Evolutionary conservation across 1,284 basidiomycete genomes (phyloP).

Genomic region (Irpex sp.): DNA sequence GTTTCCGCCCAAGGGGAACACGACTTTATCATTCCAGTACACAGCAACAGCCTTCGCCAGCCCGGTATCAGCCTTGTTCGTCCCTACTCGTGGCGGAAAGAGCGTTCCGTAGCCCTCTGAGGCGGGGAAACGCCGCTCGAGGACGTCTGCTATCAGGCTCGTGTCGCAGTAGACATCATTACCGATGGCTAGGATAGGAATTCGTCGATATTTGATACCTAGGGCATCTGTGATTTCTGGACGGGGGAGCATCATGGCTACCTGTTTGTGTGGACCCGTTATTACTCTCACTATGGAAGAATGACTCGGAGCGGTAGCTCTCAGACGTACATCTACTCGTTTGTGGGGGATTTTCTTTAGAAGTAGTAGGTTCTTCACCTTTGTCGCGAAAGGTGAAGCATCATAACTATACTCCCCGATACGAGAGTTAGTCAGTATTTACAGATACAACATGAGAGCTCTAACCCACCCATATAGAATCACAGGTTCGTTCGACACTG

Average conservation of each 20-base stretch:
- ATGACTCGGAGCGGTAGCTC: background rate
- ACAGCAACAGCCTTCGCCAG: constrained; percentile 41
- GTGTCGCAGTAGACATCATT: constrained; percentile 53
- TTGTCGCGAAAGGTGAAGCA: constrained; percentile 46
- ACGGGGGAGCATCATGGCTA: constrained; percentile 42
- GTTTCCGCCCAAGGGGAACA: constrained; percentile 36
- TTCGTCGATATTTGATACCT: constrained; percentile 47
- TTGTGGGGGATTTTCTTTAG: constrained; percentile 45
- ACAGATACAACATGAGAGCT: too few species aligned
- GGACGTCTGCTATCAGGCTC: constrained; percentile 38
- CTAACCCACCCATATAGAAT: too few species aligned
- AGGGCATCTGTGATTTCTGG: constrained; percentile 46
- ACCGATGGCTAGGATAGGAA: constrained; percentile 52
- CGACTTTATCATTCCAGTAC: constrained; percentile 36
- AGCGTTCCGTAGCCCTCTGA: constrained; percentile 41
- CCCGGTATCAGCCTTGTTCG: constrained; percentile 36
- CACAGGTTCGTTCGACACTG: too few species aligned
- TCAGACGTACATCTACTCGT: constrained; percentile 37
- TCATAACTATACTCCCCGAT: constrained; percentile 35
- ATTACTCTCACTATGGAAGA: background rate
- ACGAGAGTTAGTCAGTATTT: too few species aligned
- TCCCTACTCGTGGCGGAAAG: constrained; percentile 39
- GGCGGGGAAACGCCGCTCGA: constrained; percentile 46
- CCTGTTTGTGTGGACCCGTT: constrained; percentile 25
- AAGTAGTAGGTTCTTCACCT: constrained; percentile 44